A percentile compares a stretch with the other conserved stretches of the same genome.
Conservation (phyloP, 1,284 basidiomycete species). For the Rhodofomes roseus region DNA sequence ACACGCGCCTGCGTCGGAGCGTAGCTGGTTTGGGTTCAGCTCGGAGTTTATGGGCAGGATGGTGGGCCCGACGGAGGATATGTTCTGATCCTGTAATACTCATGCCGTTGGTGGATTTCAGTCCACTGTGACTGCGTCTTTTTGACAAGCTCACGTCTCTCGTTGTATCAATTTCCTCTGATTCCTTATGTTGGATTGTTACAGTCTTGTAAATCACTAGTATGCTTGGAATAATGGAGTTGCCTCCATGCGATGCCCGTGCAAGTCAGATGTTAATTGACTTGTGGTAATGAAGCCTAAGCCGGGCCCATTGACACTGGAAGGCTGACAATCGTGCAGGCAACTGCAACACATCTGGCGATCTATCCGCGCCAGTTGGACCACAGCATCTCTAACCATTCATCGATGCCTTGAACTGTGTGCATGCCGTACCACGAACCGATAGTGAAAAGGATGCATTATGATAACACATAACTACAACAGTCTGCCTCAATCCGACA, state of each 20-base stretch:
- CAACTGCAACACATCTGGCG: too few relatives aligned
- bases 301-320: too few relatives aligned
- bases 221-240: neutral
- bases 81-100: constrained; percentile 16
- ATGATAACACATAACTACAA: constrained; percentile 1
- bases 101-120: too few relatives aligned
- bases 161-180: neutral
- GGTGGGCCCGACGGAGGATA: constrained; percentile 19
- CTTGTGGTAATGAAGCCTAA: too few relatives aligned
- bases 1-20: constrained; percentile 1
- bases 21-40: constrained; percentile 31
- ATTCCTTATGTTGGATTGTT: too few relatives aligned
- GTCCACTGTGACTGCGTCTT: neutral
- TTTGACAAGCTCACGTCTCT: neutral
- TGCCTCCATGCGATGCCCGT: too few relatives aligned
- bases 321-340: too few relatives aligned
- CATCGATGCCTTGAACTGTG: too few relatives aligned
- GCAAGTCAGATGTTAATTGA: too few relatives aligned
- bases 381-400: too few relatives aligned
- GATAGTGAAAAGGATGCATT: neutral
- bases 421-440: neutral
- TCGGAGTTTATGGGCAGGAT: constrained; percentile 32
- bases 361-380: too few relatives aligned
- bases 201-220: neutral
- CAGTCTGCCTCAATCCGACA: neutral